Evolutionary conservation across 768 basidiomycete species (phyloP).

Genomic region (Candolleomyces aberdarensis): DNA sequence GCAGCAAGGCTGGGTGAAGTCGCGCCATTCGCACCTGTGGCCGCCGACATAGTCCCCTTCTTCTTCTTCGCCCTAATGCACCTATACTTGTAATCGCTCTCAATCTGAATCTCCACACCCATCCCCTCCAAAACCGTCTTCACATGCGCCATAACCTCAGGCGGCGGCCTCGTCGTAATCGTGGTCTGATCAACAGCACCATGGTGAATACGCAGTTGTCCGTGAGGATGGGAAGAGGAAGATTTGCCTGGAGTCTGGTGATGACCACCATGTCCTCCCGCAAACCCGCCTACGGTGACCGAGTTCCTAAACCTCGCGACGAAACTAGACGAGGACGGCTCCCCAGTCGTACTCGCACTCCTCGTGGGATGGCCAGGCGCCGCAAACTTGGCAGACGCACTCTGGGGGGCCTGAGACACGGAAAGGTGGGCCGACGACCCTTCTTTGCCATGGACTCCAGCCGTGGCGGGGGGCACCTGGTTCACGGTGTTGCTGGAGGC

Average conservation of each 20-base stretch:
- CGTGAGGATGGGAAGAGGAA: conserved; percentile 22
- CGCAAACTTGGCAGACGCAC: conserved; percentile 6
- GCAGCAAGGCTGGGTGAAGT: conserved; percentile 49
- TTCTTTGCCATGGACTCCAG: conserved; percentile 11
- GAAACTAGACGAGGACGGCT: conserved; percentile 41
- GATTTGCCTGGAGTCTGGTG: conserved; percentile 7
- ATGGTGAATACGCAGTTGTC: conserved; percentile 76
- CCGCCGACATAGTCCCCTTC: conserved; percentile 48
- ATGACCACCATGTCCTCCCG: conserved; percentile 15
- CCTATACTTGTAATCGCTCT: conserved; percentile 88
- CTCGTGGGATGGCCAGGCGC: conserved; percentile 37
- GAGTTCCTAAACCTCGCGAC: conserved; percentile 49
- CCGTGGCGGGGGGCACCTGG: conserved; percentile 17
- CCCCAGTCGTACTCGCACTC: conserved; percentile 39
- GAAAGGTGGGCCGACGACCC: conserved; percentile 32
- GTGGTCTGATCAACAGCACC: conserved; percentile 91
- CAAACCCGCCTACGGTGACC: conserved; percentile 37
- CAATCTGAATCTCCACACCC: conserved; percentile 86
- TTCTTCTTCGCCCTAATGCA: conserved; percentile 78
- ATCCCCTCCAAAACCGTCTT: conserved; percentile 76
- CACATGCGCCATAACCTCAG: conserved; percentile 86
- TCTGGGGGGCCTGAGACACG: conserved; percentile 15
- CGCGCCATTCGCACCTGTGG: conserved; percentile 34
- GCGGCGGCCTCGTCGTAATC: conserved; percentile 79
- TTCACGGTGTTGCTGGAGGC: conserved; percentile 32